Conservation (phyloP, 305 asterid genomes). For the Galium porrigens region DNA sequence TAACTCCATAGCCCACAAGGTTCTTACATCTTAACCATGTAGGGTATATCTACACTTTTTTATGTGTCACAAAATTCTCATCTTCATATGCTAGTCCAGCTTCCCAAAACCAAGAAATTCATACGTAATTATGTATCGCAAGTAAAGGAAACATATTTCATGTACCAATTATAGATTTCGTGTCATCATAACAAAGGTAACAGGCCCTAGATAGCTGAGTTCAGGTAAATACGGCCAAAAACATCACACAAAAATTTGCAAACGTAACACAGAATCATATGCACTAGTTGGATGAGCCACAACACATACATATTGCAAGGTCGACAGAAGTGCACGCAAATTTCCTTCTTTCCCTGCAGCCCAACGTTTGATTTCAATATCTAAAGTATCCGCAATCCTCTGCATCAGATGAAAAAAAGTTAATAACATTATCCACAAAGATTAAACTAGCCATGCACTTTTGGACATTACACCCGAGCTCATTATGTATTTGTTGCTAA, state of each 20-base stretch:
- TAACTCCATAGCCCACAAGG: neutral
- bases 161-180: neutral
- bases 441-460: neutral
- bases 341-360: constrained; percentile 98
- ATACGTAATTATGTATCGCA: neutral
- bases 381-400: constrained; percentile 74
- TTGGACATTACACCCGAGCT: neutral
- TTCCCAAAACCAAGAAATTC: neutral
- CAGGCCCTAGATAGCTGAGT: neutral
- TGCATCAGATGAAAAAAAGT: constrained; percentile 28
- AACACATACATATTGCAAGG: constrained; percentile 79
- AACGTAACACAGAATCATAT: neutral
- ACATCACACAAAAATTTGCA: neutral
- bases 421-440: neutral
- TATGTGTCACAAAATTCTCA: neutral
- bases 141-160: neutral
- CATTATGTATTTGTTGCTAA: neutral
- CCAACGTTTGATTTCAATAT: constrained; percentile 92
- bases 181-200: neutral
- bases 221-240: neutral
- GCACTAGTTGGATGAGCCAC: constrained; percentile 12
- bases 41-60: neutral
- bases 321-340: constrained; percentile 84
- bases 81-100: neutral
- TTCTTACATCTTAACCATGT: neutral